Percentiles rank a stretch among this genome's conserved stretches.
Evolutionary conservation across 176 grass and related monocot genomes (phyloP).

Genomic region (Ensete ventricosum): DNA sequence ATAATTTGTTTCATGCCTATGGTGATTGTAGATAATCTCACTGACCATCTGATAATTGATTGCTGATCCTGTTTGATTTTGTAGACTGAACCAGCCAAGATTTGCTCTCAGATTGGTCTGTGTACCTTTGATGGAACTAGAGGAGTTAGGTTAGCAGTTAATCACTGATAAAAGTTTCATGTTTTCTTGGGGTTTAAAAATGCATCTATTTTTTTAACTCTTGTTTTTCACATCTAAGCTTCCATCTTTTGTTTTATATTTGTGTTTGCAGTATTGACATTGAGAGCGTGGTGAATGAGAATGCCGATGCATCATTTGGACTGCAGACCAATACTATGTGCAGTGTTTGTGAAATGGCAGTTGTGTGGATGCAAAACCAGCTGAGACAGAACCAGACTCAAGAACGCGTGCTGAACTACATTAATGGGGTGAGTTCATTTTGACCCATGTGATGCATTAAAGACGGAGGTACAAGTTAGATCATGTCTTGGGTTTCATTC

Average conservation of each 20-base stretch:
- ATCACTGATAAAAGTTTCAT: not conserved
- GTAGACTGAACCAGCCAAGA: slow-evolving; percentile 47
- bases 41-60: not conserved
- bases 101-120: slow-evolving; percentile 66
- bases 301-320: slow-evolving; percentile 10
- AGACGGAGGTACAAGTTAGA: not conserved
- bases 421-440: slow-evolving; percentile 35
- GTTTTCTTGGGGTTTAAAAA: not conserved
- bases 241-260: not conserved
- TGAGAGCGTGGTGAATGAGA: slow-evolving; percentile 13
- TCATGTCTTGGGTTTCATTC: slow-evolving; percentile 3
- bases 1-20: not conserved
- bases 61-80: not conserved
- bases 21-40: not conserved
- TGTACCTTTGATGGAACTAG: slow-evolving; percentile 41
- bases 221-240: not conserved
- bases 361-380: slow-evolving; percentile 76
- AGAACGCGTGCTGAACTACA: slow-evolving; percentile 52
- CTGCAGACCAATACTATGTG: not conserved
- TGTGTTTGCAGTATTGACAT: slow-evolving; percentile 5
- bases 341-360: slow-evolving; percentile 29
- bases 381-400: slow-evolving; percentile 51
- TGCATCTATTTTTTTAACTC: not conserved
- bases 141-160: slow-evolving; percentile 38
- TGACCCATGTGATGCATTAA: not conserved